Percentiles rank a stretch among this genome's conserved stretches.
Evolutionary conservation across 129 eudicot species (phyloP).

Genomic region (Chrysanthemum lavandulifolium): DNA sequence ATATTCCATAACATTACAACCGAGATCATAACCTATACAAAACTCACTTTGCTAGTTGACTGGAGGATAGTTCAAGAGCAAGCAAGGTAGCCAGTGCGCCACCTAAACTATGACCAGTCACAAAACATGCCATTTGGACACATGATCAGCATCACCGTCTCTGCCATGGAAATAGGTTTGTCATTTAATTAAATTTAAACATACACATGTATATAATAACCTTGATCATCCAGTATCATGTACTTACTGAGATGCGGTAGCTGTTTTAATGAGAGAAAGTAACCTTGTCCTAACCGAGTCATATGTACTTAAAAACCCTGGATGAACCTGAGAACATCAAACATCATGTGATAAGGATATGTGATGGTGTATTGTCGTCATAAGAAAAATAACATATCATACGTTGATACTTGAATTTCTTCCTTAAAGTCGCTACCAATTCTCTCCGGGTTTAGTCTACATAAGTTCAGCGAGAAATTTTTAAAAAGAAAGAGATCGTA

Average conservation of each 20-base stretch:
- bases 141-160: conserved; percentile 47
- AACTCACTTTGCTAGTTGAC: conserved; percentile 87
- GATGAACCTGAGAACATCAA: conserved; percentile 67
- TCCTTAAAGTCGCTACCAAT: conserved; percentile 89
- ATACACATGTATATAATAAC: background rate
- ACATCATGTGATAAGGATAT: conserved; percentile 2
- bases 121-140: conserved; percentile 79
- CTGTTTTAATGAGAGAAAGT: conserved; percentile 68
- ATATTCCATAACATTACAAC: background rate
- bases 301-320: conserved; percentile 92
- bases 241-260: conserved; percentile 58
- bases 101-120: conserved; percentile 97
- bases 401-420: conserved; percentile 74
- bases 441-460: conserved; percentile 95
- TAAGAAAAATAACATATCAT: conserved; percentile 8
- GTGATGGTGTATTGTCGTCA: background rate
- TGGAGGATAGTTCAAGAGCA: conserved; percentile 94
- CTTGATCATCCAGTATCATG: conserved; percentile 3
- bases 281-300: conserved; percentile 92
- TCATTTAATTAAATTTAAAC: background rate
- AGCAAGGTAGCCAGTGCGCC: conserved; percentile 97
- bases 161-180: conserved; percentile 32
- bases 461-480: conserved; percentile 12
- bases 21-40: background rate
- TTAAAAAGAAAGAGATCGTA: conserved; percentile 7